Base-by-base conservation (phyloP, 176 grass and related monocot genomes). In the Ensete ventricosum region DNA sequence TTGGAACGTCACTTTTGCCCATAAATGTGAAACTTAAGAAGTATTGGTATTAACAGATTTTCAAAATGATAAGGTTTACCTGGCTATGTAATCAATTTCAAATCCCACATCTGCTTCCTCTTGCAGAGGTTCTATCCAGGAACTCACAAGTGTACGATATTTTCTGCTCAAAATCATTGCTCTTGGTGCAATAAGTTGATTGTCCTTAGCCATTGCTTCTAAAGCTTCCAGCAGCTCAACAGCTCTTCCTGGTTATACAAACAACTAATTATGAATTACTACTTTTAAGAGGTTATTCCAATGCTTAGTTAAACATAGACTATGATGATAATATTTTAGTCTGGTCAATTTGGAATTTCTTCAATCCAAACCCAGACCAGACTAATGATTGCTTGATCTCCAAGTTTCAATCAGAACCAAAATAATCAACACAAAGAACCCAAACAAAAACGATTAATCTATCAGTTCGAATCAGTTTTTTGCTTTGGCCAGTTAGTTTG, bases 51-150 rank as follows among this genome's bases (percentile, higher is more conserved):
- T 69, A 70, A 70, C 67, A 52, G 26, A 51, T 20, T 5, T 20
- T 71, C 10, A 51, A 14, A 20, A 71, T 8, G 21, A 68, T 16
- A 14, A 74, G 72, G 76, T 75, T 85, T 70, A 97, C 93, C 93
- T 92, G 82, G 88, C 90, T 34, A 97, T 85, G 79, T 97, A 97
- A 81, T 97, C 93, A 85, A 93, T 81, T 85, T 93, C 90, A 6
- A 84, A 92, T 69, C 93, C 93, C 77, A 93, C 84, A 83, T 97
- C 93, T 81, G 88, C 93, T 93, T 97, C 93, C 88, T 97, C 93
- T 90, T 93, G 89, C 73, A 97, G 78, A 77, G 93, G 93, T 87
- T 97, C 93, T 83, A 97, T 93, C 90, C 93, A 97, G 78, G 93
- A 90, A 77, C 93, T 97, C 74, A 97, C 90, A 79, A 97, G 82